Evolutionary conservation across 305 asterid genomes (phyloP).

Genomic region (Lippia alba): DNA sequence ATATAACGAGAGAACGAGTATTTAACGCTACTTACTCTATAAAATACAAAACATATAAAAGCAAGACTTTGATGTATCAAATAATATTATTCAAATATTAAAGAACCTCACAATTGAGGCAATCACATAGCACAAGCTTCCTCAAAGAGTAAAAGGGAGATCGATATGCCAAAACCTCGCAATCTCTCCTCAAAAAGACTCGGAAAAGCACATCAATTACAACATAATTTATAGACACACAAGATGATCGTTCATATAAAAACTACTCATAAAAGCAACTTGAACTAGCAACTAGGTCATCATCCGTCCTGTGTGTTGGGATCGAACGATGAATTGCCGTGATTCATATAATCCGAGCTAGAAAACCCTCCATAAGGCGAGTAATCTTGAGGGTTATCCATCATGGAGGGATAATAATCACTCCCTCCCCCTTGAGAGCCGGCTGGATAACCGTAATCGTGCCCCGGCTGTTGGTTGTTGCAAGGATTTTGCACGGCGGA

Average conservation of each 20-base stretch:
- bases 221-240: slow-evolving; percentile 2
- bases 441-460: slow-evolving; percentile 17
- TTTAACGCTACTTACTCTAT: too few species aligned
- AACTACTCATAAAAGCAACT: not conserved
- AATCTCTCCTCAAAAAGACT: not conserved
- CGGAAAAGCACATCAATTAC: not conserved
- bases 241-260: slow-evolving; percentile 1
- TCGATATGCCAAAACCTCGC: slow-evolving; percentile 2
- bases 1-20: too few species aligned
- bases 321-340: slow-evolving; percentile 44
- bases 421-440: slow-evolving; percentile 12
- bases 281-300: not conserved
- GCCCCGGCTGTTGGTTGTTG: slow-evolving; percentile 33
- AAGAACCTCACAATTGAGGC: slow-evolving; percentile 1
- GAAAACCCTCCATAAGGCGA: slow-evolving; percentile 36
- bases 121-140: slow-evolving; percentile 1
- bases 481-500: slow-evolving; percentile 47
- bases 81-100: slow-evolving; percentile 12
- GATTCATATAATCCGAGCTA: slow-evolving; percentile 35
- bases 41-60: too few species aligned
- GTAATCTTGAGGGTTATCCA: slow-evolving; percentile 16
- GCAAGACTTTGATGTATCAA: slow-evolving; percentile 10
- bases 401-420: not conserved
- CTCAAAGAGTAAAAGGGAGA: not conserved
- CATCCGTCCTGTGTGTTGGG: slow-evolving; percentile 38